Conservation (phyloP, 108 stramenopile species). For the Cylindrotheca closterium region DNA sequence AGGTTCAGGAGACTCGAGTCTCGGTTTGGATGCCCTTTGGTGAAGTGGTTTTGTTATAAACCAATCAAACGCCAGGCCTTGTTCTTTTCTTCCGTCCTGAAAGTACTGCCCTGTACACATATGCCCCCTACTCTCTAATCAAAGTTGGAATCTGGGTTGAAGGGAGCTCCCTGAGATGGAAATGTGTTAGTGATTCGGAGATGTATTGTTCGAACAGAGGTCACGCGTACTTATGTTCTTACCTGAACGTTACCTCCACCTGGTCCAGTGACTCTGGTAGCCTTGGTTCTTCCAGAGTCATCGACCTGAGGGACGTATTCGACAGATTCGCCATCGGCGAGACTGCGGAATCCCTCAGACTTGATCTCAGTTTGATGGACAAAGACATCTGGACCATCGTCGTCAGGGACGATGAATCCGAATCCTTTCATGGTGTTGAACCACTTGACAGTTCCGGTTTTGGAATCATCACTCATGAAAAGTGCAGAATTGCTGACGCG, state of each 20-base stretch:
- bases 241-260: constrained; percentile 78
- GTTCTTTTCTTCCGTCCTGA: no score
- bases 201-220: no score
- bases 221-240: no score
- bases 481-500: background rate
- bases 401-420: constrained; percentile 77
- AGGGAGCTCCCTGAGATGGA: background rate
- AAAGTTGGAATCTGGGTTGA: background rate
- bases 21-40: background rate
- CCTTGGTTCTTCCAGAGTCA: constrained; percentile 52
- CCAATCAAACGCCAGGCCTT: no score
- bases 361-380: constrained; percentile 71
- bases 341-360: constrained; percentile 62
- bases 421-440: constrained; percentile 83
- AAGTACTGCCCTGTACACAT: no score
- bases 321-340: constrained; percentile 63
- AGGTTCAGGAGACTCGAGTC: background rate
- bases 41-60: background rate
- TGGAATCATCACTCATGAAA: constrained; percentile 7
- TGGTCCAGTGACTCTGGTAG: constrained; percentile 87
- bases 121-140: no score
- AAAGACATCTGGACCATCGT: constrained; percentile 66
- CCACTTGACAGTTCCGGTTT: constrained; percentile 79
- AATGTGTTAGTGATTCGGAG: no score
- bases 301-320: constrained; percentile 50